These are phyloP conservation scores for Sisymbrium altissimum DNA, from an alignment of 345 rosid genomes.

Conservation along the genomic window DNA sequence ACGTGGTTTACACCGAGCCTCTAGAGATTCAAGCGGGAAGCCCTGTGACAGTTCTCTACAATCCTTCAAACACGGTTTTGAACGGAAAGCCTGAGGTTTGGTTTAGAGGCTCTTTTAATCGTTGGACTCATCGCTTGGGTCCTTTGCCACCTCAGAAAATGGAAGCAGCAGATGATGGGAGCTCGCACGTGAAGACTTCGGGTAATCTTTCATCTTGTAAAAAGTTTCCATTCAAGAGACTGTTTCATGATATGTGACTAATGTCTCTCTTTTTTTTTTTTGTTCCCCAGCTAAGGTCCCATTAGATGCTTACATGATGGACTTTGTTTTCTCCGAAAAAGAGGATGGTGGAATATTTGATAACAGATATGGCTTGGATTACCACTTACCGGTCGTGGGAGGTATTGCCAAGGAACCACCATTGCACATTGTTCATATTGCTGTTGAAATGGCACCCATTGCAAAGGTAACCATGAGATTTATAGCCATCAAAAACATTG, in stretches of 20 bases:
- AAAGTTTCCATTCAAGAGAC: not conserved
- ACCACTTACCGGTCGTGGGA: constrained; percentile 76
- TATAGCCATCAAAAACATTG: not conserved
- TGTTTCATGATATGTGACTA: not conserved
- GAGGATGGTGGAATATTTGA: constrained; percentile 83
- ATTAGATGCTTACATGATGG: constrained; percentile 90
- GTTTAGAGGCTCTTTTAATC: constrained; percentile 92
- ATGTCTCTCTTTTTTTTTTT: constrained; percentile 28
- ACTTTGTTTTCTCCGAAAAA: constrained; percentile 92
- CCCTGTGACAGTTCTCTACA: constrained; percentile 59
- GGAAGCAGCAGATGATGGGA: constrained; percentile 53
- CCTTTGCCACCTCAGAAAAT: constrained; percentile 80
- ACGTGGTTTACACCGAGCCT: constrained; percentile 84
- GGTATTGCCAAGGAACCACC: constrained; percentile 83
- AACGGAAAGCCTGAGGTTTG: constrained; percentile 82
- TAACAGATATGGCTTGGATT: constrained; percentile 76
- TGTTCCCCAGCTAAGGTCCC: constrained; percentile 90
- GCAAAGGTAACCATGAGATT: constrained; percentile 59
- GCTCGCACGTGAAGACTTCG: constrained; percentile 56
- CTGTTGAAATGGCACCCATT: constrained; percentile 98
- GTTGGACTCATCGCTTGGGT: constrained; percentile 83
- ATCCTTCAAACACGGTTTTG: constrained; percentile 78
- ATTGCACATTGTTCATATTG: constrained; percentile 81
- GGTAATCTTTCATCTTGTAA: constrained; percentile 41
- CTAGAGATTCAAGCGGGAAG: constrained; percentile 79